These are phyloP conservation scores for Salix exigua DNA, from an alignment of 345 rosid species.

Conservation along the genomic window DNA sequence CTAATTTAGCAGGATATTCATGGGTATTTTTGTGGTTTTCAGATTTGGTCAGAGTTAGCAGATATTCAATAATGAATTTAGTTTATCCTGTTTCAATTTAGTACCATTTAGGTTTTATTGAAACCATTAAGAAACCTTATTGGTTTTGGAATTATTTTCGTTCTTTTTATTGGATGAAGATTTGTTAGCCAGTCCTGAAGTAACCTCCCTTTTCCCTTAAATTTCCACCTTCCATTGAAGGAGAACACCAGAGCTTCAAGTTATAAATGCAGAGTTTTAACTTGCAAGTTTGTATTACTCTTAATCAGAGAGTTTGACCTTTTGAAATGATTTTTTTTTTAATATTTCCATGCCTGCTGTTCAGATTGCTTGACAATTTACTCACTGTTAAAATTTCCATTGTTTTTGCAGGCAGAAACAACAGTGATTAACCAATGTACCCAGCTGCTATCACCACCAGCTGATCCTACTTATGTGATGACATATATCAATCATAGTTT, in stretches of 20 bases:
- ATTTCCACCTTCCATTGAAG: no score
- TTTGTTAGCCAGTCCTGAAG: background rate
- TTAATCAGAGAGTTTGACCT: background rate
- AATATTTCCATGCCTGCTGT: background rate
- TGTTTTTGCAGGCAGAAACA: slow-evolving; percentile 61
- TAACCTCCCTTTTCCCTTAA: no score
- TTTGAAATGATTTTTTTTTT: background rate
- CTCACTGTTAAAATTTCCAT: slow-evolving; percentile 6
- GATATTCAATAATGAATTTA: no score
- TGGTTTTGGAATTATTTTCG: background rate
- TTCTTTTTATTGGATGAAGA: background rate
- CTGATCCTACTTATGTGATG: slow-evolving; percentile 70
- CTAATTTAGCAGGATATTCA: no score
- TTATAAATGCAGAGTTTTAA: background rate
- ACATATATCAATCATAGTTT: slow-evolving; percentile 81
- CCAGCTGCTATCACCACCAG: slow-evolving; percentile 82
- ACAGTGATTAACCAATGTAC: slow-evolving; percentile 90
- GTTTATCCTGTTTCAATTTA: background rate
- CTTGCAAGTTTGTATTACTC: background rate
- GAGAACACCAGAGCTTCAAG: no score
- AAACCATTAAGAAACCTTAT: background rate
- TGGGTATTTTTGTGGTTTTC: no score
- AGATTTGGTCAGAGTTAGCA: no score
- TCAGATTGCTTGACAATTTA: slow-evolving; percentile 11
- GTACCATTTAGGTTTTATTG: background rate